Percentiles rank a stretch among this genome's conserved stretches.
Conservation (phyloP, 768 basidiomycete species). For the Thelephora aurantiotincta region DNA sequence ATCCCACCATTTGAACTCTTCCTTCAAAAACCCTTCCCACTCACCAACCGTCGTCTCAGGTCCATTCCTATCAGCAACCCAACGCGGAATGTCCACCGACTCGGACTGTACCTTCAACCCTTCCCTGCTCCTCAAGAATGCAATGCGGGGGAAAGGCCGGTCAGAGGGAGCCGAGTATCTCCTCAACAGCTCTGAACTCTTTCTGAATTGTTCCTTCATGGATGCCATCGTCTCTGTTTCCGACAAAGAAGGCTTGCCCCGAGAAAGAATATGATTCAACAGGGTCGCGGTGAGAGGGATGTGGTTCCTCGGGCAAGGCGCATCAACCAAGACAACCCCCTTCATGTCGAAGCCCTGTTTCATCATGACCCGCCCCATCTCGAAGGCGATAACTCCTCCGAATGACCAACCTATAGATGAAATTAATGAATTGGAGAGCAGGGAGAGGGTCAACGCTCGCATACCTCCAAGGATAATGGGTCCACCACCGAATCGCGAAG, state of each 20-base stretch:
- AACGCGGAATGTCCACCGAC: slow-evolving; percentile 26
- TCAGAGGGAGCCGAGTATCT: slow-evolving; percentile 1
- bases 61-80: slow-evolving; percentile 36
- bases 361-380: slow-evolving; percentile 39
- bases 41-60: slow-evolving; percentile 17
- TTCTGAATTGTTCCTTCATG: slow-evolving; percentile 33
- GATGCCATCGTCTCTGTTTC: slow-evolving; percentile 20
- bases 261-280: slow-evolving; percentile 29
- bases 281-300: slow-evolving; percentile 36
- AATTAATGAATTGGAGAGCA: slow-evolving; percentile 16
- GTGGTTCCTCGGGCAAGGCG: slow-evolving; percentile 39
- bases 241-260: slow-evolving; percentile 15
- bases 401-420: slow-evolving; percentile 56
- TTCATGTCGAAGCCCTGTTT: slow-evolving; percentile 27
- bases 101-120: slow-evolving; percentile 21
- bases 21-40: slow-evolving; percentile 34
- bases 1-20: slow-evolving; percentile 28
- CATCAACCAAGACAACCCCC: slow-evolving; percentile 55
- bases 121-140: slow-evolving; percentile 39
- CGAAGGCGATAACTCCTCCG: slow-evolving; percentile 61
- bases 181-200: slow-evolving; percentile 16
- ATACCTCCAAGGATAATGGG: slow-evolving; percentile 46
- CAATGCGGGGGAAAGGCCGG: slow-evolving; percentile 21
- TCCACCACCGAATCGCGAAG: slow-evolving; percentile 13
- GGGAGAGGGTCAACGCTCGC: slow-evolving; percentile 5